These are phyloP conservation scores for Xanthoconium purpureum DNA, from an alignment of 768 basidiomycete genomes.

Conservation along the genomic window DNA sequence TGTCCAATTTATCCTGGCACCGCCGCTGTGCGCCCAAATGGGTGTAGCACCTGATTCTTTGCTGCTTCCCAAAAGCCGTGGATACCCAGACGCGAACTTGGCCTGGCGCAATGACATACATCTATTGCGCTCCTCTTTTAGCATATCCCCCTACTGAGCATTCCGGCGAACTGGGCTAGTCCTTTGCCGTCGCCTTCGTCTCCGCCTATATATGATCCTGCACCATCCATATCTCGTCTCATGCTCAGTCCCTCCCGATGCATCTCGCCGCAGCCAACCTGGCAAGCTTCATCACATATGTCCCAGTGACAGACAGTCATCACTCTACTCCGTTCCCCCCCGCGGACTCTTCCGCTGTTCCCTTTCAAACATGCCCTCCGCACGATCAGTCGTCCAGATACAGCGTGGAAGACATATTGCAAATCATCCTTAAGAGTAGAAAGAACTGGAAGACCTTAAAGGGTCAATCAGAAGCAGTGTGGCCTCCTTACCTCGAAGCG, in stretches of 20 bases:
- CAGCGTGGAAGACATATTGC: slow-evolving; percentile 51
- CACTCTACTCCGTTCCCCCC: neutral
- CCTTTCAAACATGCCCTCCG: slow-evolving; percentile 7
- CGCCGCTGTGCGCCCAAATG: slow-evolving; percentile 17
- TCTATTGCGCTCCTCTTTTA: slow-evolving; percentile 12
- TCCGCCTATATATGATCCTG: slow-evolving; percentile 27
- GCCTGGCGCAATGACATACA: slow-evolving; percentile 9
- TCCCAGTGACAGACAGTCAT: neutral
- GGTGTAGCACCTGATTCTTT: neutral
- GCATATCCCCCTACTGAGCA: slow-evolving; percentile 5
- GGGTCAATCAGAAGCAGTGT: slow-evolving; percentile 66
- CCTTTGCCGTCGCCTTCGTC: slow-evolving; percentile 18
- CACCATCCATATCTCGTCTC: neutral
- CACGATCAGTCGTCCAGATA: slow-evolving; percentile 15
- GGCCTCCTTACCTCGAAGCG: slow-evolving; percentile 78
- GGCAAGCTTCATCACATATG: slow-evolving; percentile 5
- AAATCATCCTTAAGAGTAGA: slow-evolving; percentile 62
- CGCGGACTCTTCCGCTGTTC: slow-evolving; percentile 4
- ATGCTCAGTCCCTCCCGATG: slow-evolving; percentile 17
- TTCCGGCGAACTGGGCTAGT: slow-evolving; percentile 19
- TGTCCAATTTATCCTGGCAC: slow-evolving; percentile 2
- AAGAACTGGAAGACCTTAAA: slow-evolving; percentile 75
- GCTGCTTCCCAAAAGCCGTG: slow-evolving; percentile 8
- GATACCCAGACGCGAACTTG: neutral
- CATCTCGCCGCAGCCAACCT: slow-evolving; percentile 2